A percentile compares a stretch with the other conserved stretches of the same genome.
Evolutionary conservation across 257 asterid genomes (phyloP).

Genomic region (Solanum lycopersicoides): DNA sequence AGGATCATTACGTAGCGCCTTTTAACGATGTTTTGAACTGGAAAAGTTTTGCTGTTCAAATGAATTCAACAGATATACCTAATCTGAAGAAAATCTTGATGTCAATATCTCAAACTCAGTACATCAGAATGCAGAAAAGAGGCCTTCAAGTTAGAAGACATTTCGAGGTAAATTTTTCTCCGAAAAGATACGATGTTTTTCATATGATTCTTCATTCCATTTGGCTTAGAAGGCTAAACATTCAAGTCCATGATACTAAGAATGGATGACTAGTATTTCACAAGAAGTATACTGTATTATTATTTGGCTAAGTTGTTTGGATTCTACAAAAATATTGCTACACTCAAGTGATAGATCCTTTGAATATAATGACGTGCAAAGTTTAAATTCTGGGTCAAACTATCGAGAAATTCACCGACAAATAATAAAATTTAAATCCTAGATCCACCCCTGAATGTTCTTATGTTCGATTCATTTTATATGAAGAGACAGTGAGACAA

Average conservation of each 20-base stretch:
- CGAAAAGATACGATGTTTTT: slow-evolving; percentile 38
- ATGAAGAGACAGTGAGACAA: not conserved
- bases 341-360: not conserved
- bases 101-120: slow-evolving; percentile 15
- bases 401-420: not conserved
- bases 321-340: not conserved
- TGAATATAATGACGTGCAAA: not conserved
- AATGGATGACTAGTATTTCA: not conserved
- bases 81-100: slow-evolving; percentile 39
- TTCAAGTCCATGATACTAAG: slow-evolving; percentile 27
- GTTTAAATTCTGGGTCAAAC: not conserved
- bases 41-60: slow-evolving; percentile 29
- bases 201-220: slow-evolving; percentile 52
- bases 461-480: not conserved
- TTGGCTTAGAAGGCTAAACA: slow-evolving; percentile 49
- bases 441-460: not conserved
- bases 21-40: slow-evolving; percentile 47
- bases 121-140: slow-evolving; percentile 31
- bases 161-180: slow-evolving; percentile 51
- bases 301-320: not conserved
- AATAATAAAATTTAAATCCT: not conserved
- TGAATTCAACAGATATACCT: slow-evolving; percentile 17
- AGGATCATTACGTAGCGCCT: slow-evolving; percentile 41
- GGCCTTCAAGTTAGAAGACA: slow-evolving; percentile 34
- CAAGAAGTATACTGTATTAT: not conserved